Evolutionary conservation across 768 basidiomycete species (phyloP).

Genomic region (Tulasnella sp.): DNA sequence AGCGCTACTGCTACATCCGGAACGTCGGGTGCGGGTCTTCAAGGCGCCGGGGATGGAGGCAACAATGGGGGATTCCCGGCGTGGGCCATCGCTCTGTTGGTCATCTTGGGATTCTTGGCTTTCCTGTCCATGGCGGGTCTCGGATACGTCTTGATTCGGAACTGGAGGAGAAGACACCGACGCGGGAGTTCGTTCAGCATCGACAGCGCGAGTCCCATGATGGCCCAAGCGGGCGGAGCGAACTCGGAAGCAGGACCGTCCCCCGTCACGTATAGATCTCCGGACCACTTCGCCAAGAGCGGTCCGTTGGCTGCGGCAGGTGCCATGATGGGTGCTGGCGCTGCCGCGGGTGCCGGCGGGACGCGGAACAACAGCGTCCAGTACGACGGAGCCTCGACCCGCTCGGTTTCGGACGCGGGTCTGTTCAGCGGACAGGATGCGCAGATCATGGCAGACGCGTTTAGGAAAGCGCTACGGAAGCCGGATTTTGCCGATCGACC

Average conservation of each 20-base stretch:
- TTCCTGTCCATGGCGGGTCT: conserved; percentile 58
- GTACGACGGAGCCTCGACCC: conserved; percentile 58
- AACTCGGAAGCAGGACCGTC: conserved; percentile 14
- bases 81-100: conserved; percentile 89
- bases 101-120: conserved; percentile 74
- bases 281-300: conserved; percentile 4
- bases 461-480: conserved; percentile 76
- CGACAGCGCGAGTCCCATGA: conserved; percentile 75
- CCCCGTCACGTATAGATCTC: conserved; percentile 7
- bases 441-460: conserved; percentile 87
- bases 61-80: conserved; percentile 46
- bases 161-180: conserved; percentile 35
- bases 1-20: conserved; percentile 18
- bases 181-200: conserved; percentile 36
- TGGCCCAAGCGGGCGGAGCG: conserved; percentile 39
- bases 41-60: conserved; percentile 37
- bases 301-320: conserved; percentile 8
- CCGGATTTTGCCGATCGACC: conserved; percentile 69
- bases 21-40: conserved; percentile 19
- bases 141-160: conserved; percentile 60
- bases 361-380: not conserved
- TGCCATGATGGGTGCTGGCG: conserved; percentile 28
- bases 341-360: conserved; percentile 34
- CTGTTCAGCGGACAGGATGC: conserved; percentile 79
- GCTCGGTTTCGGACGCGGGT: conserved; percentile 48